Percentiles rank a stretch among this genome's conserved stretches.
Conservation (phyloP, 352 stramenopile genomes). For the Globisporangium lucens region DNA sequence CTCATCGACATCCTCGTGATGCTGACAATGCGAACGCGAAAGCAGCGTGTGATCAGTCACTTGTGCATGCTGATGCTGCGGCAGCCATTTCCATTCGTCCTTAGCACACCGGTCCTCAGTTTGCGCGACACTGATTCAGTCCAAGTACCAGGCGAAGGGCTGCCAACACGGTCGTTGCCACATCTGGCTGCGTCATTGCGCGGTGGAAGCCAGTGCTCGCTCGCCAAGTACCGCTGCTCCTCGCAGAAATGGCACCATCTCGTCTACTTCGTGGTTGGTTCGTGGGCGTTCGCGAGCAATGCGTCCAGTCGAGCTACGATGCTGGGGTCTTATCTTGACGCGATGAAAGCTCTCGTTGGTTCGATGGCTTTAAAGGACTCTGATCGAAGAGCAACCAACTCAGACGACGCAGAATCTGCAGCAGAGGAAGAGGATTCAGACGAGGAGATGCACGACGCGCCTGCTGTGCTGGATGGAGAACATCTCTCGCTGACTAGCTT, state of each 20-base stretch:
- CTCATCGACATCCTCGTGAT: slow-evolving; percentile 35
- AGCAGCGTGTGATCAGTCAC: slow-evolving; percentile 37
- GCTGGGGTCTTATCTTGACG: slow-evolving; percentile 41
- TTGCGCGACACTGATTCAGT: neutral
- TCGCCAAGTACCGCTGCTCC: slow-evolving; percentile 43
- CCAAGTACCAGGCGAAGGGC: slow-evolving; percentile 12
- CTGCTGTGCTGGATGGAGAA: slow-evolving; percentile 42
- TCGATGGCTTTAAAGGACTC: slow-evolving; percentile 4
- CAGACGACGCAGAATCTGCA: slow-evolving; percentile 18
- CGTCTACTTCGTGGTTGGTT: slow-evolving; percentile 53
- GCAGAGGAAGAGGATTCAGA: slow-evolving; percentile 28
- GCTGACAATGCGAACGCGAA: slow-evolving; percentile 43
- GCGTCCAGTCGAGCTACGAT: slow-evolving; percentile 27
- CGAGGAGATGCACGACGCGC: slow-evolving; percentile 16
- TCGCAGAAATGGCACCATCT: slow-evolving; percentile 49
- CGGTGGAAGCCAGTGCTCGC: slow-evolving; percentile 31
- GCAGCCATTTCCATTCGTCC: slow-evolving; percentile 39
- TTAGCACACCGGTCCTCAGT: neutral
- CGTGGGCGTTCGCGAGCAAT: slow-evolving; percentile 41
- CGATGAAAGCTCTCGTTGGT: slow-evolving; percentile 44
- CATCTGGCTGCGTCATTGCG: slow-evolving; percentile 31
- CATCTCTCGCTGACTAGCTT: slow-evolving; percentile 65
- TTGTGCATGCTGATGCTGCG: slow-evolving; percentile 61
- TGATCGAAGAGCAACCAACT: neutral
- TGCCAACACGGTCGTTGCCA: slow-evolving; percentile 31